phyloP scores from a whole-genome alignment of 148 eudicot species.

The Pharnaceum exiguum region DNA sequence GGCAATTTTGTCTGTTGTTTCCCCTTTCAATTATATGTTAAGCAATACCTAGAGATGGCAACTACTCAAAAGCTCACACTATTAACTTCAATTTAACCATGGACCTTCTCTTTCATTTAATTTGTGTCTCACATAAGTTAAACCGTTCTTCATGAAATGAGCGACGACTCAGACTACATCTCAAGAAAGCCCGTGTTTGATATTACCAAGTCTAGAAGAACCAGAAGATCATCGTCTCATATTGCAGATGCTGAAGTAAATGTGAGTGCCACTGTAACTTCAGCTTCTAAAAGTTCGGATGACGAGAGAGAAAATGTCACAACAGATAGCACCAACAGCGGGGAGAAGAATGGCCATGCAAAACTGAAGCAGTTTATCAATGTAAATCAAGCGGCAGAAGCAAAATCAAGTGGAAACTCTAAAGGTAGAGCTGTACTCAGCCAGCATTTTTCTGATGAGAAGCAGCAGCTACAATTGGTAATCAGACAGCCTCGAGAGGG shows the following conservation, averaged over 20 bases:
- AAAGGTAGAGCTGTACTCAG: slow-evolving; percentile 8
- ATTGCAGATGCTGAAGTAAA: background rate
- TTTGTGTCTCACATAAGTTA: background rate
- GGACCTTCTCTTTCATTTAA: background rate
- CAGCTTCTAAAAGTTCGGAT: background rate
- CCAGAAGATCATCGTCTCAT: slow-evolving; percentile 14
- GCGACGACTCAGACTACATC: slow-evolving; percentile 10
- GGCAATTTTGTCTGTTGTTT: slow-evolving; percentile 14
- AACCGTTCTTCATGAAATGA: slow-evolving; percentile 1
- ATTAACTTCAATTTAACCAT: background rate
- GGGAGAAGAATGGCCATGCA: slow-evolving; percentile 8
- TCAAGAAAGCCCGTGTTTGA: slow-evolving; percentile 16
- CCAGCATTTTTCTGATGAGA: slow-evolving; percentile 22
- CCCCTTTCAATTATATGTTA: slow-evolving; percentile 6
- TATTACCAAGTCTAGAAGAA: slow-evolving; percentile 25
- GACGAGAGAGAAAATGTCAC: background rate
- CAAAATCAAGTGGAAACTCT: background rate
- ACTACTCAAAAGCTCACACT: background rate
- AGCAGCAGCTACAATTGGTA: slow-evolving; percentile 23
- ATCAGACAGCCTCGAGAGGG: slow-evolving; percentile 15
- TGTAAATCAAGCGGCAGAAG: slow-evolving; percentile 1
- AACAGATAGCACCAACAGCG: background rate
- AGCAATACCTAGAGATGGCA: slow-evolving; percentile 21
- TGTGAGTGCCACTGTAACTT: background rate
- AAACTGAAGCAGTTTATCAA: slow-evolving; percentile 24